Evolutionary conservation across 441 rosid species (phyloP), one percentile per base, ranked within the genome.

Genomic region (Geranium incanum): DNA sequence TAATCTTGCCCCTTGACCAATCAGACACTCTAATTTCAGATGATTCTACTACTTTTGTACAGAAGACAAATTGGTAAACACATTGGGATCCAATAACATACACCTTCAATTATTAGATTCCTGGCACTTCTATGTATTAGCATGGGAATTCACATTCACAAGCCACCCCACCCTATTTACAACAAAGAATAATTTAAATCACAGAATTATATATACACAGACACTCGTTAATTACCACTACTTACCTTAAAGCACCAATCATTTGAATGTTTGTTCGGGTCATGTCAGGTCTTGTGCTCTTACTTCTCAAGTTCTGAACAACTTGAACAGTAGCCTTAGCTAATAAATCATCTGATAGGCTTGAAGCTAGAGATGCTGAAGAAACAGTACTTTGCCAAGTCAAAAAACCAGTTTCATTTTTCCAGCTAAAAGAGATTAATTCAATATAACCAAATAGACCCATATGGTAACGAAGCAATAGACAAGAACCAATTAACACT

Each of bases 241-340:
- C 76, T 74, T 80, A 92, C 99, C 99, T 87, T 74, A 95, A 80
- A 76, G 98, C 95, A 72, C 99, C 99, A 82, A 95, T 89, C 98
- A 90, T 90, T 82, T 95, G 99, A 84, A 95, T 95, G 80, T 95
- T 95, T 74, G 98, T 90, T 71, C 98, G 90, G 45, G 86, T 92
- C 86, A 92, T 79, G 70, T 95, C 98, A 28, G 98, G 91, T 83
- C 88, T 95, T 36, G 74, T 77, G 39, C 83, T 84, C 87, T 86
- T 90, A 72, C 72, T 84, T 75, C 90, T 85, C 68, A 95, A 81
- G 77, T 86, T 88, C 48, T 66, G 84, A 70, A 95, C 87, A 76
- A 95, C 95, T 78, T 92, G 84, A 82, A 81, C 72, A 3, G 97
- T 90, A 65, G 89, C 89, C 79, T 88, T 92, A 9, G 93, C 90